Evolutionary conservation across 1,284 basidiomycete genomes (phyloP).

Genomic region (Cutaneotrichosporon arboriforme): DNA sequence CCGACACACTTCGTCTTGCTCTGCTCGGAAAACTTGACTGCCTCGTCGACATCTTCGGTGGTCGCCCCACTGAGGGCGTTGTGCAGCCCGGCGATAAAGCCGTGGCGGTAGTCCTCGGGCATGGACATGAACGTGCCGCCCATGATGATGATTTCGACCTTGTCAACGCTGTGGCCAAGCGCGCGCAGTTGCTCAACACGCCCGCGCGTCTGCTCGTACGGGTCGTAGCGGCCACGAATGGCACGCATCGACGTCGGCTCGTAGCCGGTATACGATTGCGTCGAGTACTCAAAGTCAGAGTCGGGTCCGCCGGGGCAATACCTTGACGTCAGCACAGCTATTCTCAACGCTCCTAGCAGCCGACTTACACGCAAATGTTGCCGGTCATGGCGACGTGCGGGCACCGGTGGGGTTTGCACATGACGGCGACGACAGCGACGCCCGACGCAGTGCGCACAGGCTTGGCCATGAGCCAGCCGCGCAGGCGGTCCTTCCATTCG

Average conservation of each 20-base stretch:
- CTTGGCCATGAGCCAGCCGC: slow-evolving; percentile 87
- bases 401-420: slow-evolving; percentile 99
- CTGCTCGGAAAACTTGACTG: slow-evolving; percentile 94
- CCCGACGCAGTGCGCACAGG: slow-evolving; percentile 97
- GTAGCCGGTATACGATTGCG: slow-evolving; percentile 95
- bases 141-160: slow-evolving; percentile 99
- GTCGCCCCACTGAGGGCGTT: slow-evolving; percentile 96
- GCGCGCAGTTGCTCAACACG: slow-evolving; percentile 92
- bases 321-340: slow-evolving; percentile 48
- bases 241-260: slow-evolving; percentile 99
- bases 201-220: slow-evolving; percentile 94
- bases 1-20: slow-evolving; percentile 98
- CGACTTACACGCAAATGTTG: slow-evolving; percentile 91
- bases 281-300: slow-evolving; percentile 99
- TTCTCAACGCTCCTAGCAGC: neutral
- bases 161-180: slow-evolving; percentile 94
- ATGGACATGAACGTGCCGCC: slow-evolving; percentile 99
- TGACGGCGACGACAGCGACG: slow-evolving; percentile 96
- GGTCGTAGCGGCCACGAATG: slow-evolving; percentile 95
- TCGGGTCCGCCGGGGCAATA: slow-evolving; percentile 99
- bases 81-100: slow-evolving; percentile 93
- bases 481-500: slow-evolving; percentile 84
- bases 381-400: slow-evolving; percentile 99
- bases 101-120: slow-evolving; percentile 88
- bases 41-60: slow-evolving; percentile 89